Conservation (phyloP, 208 protist genomes). For the Phytomonas francai region DNA sequence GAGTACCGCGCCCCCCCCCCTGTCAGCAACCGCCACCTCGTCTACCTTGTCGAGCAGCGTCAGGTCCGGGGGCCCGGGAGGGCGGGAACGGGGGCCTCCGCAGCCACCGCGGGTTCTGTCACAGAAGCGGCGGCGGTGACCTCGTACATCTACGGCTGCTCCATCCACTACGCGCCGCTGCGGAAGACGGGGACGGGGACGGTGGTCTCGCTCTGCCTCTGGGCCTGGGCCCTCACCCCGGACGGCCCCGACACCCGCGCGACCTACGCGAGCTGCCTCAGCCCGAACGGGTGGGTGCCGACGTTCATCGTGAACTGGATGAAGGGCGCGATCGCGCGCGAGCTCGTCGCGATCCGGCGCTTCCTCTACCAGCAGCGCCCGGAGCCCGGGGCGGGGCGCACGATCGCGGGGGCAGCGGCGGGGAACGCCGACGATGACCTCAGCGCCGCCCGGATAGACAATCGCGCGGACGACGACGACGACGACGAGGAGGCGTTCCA, state of each 20-base stretch:
- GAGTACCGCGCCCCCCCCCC: conserved; percentile 8
- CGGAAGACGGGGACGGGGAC: conserved; percentile 20
- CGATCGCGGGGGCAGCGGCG: neutral
- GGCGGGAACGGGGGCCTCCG: too few species aligned
- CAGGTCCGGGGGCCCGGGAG: conserved; percentile 58
- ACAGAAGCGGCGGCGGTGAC: conserved; percentile 69
- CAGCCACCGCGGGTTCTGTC: conserved; percentile 62
- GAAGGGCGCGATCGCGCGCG: conserved; percentile 75
- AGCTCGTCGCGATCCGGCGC: conserved; percentile 46
- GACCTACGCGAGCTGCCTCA: conserved; percentile 78
- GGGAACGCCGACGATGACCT: neutral
- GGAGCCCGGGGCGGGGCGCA: neutral
- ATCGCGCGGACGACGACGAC: too few species aligned
- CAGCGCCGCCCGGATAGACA: too few species aligned
- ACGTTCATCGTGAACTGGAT: conserved; percentile 83
- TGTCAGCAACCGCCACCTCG: conserved; percentile 17
- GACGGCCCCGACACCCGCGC: conserved; percentile 38
- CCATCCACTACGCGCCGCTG: conserved; percentile 37
- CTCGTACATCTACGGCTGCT: conserved; percentile 74
- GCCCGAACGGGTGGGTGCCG: conserved; percentile 76
- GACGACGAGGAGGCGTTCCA: too few species aligned
- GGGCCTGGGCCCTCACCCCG: conserved; percentile 50
- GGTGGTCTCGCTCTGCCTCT: conserved; percentile 45
- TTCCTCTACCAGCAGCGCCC: conserved; percentile 45
- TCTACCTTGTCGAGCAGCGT: conserved; percentile 57